A percentile compares a stretch with the other conserved stretches of the same genome.
These are phyloP conservation scores for Picochlorum sp. DNA, from an alignment of 139 green algal genomes.

Conservation along the genomic window DNA sequence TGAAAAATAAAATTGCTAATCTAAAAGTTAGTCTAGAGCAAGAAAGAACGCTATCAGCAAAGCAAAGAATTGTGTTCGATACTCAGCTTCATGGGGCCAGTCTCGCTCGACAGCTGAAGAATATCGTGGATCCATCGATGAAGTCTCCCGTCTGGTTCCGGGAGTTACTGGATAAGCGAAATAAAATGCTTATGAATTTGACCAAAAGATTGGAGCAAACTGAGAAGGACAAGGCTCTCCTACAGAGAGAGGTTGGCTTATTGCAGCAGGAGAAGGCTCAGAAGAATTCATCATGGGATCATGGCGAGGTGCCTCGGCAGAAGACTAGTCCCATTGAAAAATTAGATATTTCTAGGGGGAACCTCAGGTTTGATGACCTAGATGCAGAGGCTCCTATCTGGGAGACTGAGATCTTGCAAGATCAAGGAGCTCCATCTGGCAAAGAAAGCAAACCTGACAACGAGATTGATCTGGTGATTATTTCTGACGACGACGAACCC, in stretches of 20 bases:
- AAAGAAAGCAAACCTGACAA: too few relatives aligned
- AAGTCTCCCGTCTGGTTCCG: background rate
- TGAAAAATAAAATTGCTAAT: conserved; percentile 4
- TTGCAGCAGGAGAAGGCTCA: background rate
- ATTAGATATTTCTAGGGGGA: background rate
- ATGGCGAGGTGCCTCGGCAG: background rate
- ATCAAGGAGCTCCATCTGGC: too few relatives aligned
- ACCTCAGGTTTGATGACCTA: background rate
- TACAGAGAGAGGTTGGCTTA: background rate
- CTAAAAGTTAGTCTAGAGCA: background rate
- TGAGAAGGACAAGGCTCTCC: conserved; percentile 1
- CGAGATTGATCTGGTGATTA: too few relatives aligned
- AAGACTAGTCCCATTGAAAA: background rate
- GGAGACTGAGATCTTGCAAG: background rate
- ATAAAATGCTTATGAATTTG: background rate
- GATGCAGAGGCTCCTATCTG: background rate
- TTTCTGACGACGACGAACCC: too few relatives aligned
- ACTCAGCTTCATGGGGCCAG: background rate
- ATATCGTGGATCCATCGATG: background rate
- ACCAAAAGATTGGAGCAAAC: background rate
- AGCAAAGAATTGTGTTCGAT: background rate
- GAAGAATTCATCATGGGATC: background rate
- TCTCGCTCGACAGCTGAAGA: background rate
- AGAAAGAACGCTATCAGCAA: background rate
- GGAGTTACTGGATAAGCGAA: background rate